These are phyloP conservation scores for Penicillium crustosum DNA, from an alignment of 2,329 filamentous ascomycete genomes.

Conservation along the genomic window DNA sequence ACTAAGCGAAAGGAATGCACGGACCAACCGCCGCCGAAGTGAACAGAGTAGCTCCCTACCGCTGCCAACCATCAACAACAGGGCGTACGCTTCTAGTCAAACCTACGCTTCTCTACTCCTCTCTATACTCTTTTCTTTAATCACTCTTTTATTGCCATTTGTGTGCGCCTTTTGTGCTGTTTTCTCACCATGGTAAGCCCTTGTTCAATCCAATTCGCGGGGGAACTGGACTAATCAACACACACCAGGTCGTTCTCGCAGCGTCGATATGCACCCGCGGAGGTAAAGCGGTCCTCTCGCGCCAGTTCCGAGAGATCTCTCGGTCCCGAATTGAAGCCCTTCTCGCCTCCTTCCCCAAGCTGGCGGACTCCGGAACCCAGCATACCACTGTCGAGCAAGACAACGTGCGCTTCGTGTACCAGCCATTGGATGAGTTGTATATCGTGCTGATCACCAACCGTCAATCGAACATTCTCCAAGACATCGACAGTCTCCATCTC, in stretches of 20 bases:
- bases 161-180: background rate
- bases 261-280: conserved; percentile 98
- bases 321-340: conserved; percentile 94
- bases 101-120: conserved; percentile 11
- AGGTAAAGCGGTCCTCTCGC: conserved; percentile 95
- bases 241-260: conserved; percentile 84
- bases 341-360: conserved; percentile 94
- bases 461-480: conserved; percentile 98
- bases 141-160: background rate
- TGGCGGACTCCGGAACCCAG: conserved; percentile 92
- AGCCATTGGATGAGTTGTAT: conserved; percentile 97
- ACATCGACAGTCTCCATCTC: conserved; percentile 96
- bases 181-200: conserved; percentile 30
- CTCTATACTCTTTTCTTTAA: background rate
- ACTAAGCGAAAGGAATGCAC: conserved; percentile 43
- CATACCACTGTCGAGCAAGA: conserved; percentile 99
- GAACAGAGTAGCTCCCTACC: conserved; percentile 42
- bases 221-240: conserved; percentile 20
- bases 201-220: background rate
- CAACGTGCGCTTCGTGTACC: conserved; percentile 99
- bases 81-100: conserved; percentile 19
- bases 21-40: conserved; percentile 37
- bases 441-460: conserved; percentile 99
- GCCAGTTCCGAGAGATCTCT: conserved; percentile 97
- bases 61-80: conserved; percentile 15